phyloP scores from a whole-genome alignment of 148 eudicot species.

The Silene latifolia region DNA sequence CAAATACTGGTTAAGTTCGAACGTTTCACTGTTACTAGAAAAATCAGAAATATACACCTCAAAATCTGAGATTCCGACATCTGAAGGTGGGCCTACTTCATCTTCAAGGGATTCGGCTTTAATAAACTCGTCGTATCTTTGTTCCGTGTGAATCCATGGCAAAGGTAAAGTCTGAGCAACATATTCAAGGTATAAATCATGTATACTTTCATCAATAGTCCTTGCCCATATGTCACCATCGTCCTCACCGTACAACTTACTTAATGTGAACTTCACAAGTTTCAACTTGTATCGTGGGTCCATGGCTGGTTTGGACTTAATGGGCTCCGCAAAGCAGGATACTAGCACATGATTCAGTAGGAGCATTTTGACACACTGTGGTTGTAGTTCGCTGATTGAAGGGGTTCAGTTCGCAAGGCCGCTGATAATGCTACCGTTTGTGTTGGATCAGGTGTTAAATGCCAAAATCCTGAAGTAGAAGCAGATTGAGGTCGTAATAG shows the following conservation, averaged over 20 bases:
- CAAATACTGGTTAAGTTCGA: slow-evolving; percentile 71
- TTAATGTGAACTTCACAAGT: slow-evolving; percentile 55
- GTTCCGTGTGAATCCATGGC: slow-evolving; percentile 47
- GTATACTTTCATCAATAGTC: slow-evolving; percentile 50
- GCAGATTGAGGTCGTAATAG: too few species aligned
- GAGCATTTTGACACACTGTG: too few species aligned
- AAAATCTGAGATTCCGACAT: slow-evolving; percentile 51
- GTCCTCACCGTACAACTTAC: slow-evolving; percentile 47
- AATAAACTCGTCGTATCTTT: slow-evolving; percentile 35
- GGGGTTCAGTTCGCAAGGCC: too few species aligned
- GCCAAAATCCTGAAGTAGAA: too few species aligned
- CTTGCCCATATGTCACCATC: slow-evolving; percentile 46
- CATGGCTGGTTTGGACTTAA: too few species aligned
- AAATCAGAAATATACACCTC: slow-evolving; percentile 55
- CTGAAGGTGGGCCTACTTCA: slow-evolving; percentile 27
- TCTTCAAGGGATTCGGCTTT: slow-evolving; percentile 41
- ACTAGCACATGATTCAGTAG: too few species aligned
- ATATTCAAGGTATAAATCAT: slow-evolving; percentile 64
- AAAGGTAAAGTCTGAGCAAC: slow-evolving; percentile 58
- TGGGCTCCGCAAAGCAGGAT: too few species aligned
- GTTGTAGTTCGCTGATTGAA: too few species aligned
- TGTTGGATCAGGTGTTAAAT: too few species aligned
- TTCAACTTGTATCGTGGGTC: slow-evolving; percentile 81
- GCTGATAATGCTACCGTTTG: too few species aligned
- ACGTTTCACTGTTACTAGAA: slow-evolving; percentile 34